These are phyloP conservation scores for Colletotrichum spaethianum DNA, from an alignment of 2,329 filamentous ascomycete species.

Conservation along the genomic window DNA sequence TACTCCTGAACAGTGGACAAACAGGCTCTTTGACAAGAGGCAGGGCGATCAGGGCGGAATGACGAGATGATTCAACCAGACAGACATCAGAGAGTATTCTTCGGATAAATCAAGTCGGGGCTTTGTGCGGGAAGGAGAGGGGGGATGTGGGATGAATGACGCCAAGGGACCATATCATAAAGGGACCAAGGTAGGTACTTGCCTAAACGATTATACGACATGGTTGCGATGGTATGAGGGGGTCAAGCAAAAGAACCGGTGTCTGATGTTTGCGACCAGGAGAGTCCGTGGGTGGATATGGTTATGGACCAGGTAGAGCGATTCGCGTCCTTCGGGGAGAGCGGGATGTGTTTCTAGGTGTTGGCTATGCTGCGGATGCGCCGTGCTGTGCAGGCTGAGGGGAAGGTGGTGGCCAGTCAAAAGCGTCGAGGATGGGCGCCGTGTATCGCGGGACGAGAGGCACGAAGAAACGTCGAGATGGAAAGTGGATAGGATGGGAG, in stretches of 20 bases:
- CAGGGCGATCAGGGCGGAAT: slow-evolving; percentile 19
- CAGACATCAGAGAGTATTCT: slow-evolving; percentile 6
- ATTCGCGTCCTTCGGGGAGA: slow-evolving; percentile 29
- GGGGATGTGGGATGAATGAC: slow-evolving; percentile 41
- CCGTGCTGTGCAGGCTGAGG: slow-evolving; percentile 34
- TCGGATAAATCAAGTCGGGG: slow-evolving; percentile 28
- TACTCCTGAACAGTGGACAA: slow-evolving; percentile 14
- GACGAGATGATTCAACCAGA: slow-evolving; percentile 14
- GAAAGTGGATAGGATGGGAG: slow-evolving; percentile 19
- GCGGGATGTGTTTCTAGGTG: slow-evolving; percentile 35
- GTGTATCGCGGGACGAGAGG: slow-evolving; percentile 22
- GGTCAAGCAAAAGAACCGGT: slow-evolving; percentile 37
- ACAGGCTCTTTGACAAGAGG: neutral
- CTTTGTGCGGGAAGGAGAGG: slow-evolving; percentile 28
- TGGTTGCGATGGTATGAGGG: slow-evolving; percentile 53
- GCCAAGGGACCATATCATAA: slow-evolving; percentile 41
- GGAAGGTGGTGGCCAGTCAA: slow-evolving; percentile 17
- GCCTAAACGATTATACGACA: slow-evolving; percentile 84
- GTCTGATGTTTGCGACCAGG: slow-evolving; percentile 42
- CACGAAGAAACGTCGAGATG: neutral
- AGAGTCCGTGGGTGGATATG: slow-evolving; percentile 38
- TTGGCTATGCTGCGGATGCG: slow-evolving; percentile 35
- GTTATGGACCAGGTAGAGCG: slow-evolving; percentile 38
- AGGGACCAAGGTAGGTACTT: slow-evolving; percentile 57
- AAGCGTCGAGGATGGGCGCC: slow-evolving; percentile 4